Conservation (phyloP, 2,329 filamentous ascomycete species). For the Monascus ruber region DNA sequence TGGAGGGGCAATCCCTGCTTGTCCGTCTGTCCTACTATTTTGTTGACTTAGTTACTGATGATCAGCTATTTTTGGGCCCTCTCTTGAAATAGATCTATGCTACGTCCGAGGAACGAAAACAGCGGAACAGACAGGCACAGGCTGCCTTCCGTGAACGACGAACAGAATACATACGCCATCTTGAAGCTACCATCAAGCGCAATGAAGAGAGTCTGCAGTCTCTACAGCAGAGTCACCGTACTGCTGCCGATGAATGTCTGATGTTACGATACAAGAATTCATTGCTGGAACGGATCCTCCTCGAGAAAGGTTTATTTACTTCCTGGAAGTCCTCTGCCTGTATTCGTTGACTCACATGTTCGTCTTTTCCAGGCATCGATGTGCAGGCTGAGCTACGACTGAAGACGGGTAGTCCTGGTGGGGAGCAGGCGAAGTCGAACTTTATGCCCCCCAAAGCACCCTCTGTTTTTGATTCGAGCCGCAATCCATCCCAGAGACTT, state of each 20-base stretch:
- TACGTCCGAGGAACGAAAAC: conserved; percentile 95
- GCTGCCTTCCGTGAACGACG: conserved; percentile 92
- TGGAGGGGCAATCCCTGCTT: too few relatives aligned
- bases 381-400: conserved; percentile 90
- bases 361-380: conserved; percentile 61
- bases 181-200: conserved; percentile 92
- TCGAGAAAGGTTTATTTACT: conserved; percentile 67
- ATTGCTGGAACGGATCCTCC: conserved; percentile 80
- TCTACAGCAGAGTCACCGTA: conserved; percentile 86
- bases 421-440: conserved; percentile 53
- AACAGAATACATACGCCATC: conserved; percentile 98
- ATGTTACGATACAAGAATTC: conserved; percentile 99
- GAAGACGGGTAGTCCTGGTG: conserved; percentile 78
- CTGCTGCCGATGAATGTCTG: conserved; percentile 87
- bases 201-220: conserved; percentile 91
- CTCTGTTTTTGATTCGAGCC: conserved; percentile 69
- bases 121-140: conserved; percentile 92
- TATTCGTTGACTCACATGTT: too few relatives aligned
- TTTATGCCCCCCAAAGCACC: conserved; percentile 59
- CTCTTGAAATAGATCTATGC: conserved; percentile 67
- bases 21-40: background rate
- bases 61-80: conserved; percentile 1
- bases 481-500: conserved; percentile 61
- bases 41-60: background rate
- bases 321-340: background rate